A percentile compares a stretch with the other conserved stretches of the same genome.
Evolutionary conservation across 305 asterid genomes (phyloP).

Genomic region (Petunia hybrid): DNA sequence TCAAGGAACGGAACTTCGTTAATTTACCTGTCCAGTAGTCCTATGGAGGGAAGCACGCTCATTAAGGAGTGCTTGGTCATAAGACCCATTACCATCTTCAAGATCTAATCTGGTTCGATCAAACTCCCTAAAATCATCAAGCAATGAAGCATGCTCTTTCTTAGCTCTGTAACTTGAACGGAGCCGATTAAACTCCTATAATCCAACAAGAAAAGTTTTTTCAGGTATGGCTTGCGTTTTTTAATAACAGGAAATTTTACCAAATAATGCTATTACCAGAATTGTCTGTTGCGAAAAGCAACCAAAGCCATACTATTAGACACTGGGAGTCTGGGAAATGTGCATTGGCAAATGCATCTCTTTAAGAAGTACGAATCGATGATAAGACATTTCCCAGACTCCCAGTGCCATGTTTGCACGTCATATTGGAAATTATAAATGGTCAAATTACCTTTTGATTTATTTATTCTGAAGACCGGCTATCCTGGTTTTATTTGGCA

Average conservation of each 20-base stretch:
- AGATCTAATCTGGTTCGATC: conserved; percentile 91
- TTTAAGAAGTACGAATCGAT: background rate
- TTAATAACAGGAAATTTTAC: background rate
- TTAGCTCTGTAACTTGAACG: conserved; percentile 90
- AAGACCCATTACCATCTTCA: conserved; percentile 90
- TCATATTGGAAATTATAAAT: background rate
- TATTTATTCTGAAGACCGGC: background rate
- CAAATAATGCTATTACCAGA: background rate
- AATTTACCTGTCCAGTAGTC: conserved; percentile 81
- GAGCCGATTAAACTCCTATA: conserved; percentile 87
- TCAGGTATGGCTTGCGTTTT: background rate
- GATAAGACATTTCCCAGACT: background rate
- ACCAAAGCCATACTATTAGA: conserved; percentile 16
- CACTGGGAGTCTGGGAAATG: background rate
- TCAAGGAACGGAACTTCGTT: conserved; percentile 1
- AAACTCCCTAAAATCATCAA: conserved; percentile 96
- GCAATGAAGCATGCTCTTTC: conserved; percentile 96
- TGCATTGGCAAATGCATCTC: background rate
- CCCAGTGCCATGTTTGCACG: conserved; percentile 16
- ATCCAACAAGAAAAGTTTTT: conserved; percentile 30
- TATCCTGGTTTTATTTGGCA: conserved; percentile 22
- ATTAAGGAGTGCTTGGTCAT: conserved; percentile 85
- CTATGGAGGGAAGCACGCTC: conserved; percentile 87
- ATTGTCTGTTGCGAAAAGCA: background rate
- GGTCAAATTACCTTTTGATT: background rate